Evolutionary conservation across 2,329 filamentous ascomycete genomes (phyloP), one percentile per base, ranked within the genome.

Genomic region (Cordyceps pruinosa): DNA sequence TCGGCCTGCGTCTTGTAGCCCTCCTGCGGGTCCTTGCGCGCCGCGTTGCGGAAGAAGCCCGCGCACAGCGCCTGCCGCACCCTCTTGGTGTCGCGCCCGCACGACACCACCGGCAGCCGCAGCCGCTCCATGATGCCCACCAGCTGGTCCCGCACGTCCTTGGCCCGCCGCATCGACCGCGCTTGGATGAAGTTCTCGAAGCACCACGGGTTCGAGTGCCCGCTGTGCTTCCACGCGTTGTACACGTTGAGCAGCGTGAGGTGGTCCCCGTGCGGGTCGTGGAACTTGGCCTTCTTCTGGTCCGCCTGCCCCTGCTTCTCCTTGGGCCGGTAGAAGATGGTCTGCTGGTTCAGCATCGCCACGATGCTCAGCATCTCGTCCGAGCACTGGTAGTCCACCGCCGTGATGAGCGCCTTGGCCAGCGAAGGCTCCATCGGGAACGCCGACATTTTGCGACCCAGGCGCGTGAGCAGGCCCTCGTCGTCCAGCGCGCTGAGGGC

Each of bases 141-240:
- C 3, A 99, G 81, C 72, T 99, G 94, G 60, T 95, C 87, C 19
- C 94, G 85, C 0, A 99, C 91, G 69, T 99, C 94, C 70, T 93
- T 89, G 10, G 90, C 92, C 12, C 93, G 87, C 58, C 85, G 83
- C 83, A 99, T 96, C 34, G 86, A 86, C 2, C 92, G 84, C 5
- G 90, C 91, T 69, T 97, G 92, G 69, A 99, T 94, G 70, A 96
- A 99, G 72, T 99, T 97, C 68, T 99, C 95, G 64, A 90, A 93
- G 69, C 94, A 97, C 94, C 94, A 99, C 0, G 92, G 86, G 58
- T 85, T 89, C 50, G 85, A 88, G 73, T 84, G 96, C 7, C 87
- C 86, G 61, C 85, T 88, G 45, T 86, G 81, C 70, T 96, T 96
- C 94, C 94, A 99, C n/a, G 83, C 86, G 67, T 97, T 96, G 76